These are phyloP conservation scores for Colletotrichum melonis DNA, from an alignment of 2,329 filamentous ascomycete species.

Conservation along the genomic window DNA sequence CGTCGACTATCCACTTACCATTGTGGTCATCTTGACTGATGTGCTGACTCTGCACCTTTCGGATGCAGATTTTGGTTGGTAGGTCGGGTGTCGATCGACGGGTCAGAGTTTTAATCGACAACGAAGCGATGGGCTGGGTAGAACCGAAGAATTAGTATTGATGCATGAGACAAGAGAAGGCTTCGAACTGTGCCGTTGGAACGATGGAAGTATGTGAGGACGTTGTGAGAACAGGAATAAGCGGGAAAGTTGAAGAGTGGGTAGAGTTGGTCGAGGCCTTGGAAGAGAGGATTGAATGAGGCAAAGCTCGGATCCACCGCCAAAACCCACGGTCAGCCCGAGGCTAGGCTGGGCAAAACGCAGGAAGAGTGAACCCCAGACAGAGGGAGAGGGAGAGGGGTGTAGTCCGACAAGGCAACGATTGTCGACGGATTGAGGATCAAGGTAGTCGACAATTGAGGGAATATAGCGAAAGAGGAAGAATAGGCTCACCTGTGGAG, in stretches of 20 bases:
- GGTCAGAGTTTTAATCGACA: background rate
- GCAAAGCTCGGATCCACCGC: constrained; percentile 26
- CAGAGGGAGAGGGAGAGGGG: background rate
- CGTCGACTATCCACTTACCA: constrained; percentile 51
- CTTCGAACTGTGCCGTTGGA: constrained; percentile 4
- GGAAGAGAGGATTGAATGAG: constrained; percentile 22
- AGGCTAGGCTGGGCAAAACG: constrained; percentile 24
- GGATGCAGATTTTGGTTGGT: background rate
- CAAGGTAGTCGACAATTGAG: background rate
- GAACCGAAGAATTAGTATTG: background rate
- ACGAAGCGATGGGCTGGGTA: background rate
- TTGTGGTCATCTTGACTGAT: constrained; percentile 59
- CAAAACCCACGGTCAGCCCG: constrained; percentile 13
- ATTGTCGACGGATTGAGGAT: background rate
- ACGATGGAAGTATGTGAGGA: constrained; percentile 32
- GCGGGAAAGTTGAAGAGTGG: constrained; percentile 33
- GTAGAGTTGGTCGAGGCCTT: constrained; percentile 14
- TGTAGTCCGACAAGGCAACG: background rate
- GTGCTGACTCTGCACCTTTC: constrained; percentile 34
- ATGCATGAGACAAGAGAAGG: background rate
- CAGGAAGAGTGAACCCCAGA: background rate
- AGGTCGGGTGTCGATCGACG: constrained; percentile 4
- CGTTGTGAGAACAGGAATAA: constrained; percentile 37
- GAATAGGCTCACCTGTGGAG: constrained; percentile 14
- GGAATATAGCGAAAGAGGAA: background rate